Base-by-base conservation (phyloP, 1,284 basidiomycete genomes). In the Boletus mariae region DNA sequence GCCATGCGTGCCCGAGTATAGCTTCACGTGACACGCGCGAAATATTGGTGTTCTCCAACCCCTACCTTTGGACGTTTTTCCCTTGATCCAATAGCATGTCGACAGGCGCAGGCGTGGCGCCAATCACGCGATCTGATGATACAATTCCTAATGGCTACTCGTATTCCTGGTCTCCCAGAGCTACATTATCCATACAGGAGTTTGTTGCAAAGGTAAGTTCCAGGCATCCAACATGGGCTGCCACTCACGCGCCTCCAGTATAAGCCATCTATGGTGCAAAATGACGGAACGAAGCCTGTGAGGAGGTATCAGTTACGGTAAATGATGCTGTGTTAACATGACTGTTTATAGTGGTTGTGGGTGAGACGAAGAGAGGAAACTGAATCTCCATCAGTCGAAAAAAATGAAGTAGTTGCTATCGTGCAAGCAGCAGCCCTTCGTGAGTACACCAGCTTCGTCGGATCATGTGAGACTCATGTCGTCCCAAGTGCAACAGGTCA, bases 251-350 rank as follows among this genome's bases (percentile, higher is more conserved):
- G 0, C 15, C 9, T 12, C 20, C 56, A 87, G 86, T 85, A 80
- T 57, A 85, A 77, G 53, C 85, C 86, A 1, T 87, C 85, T 20
- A 84, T 87, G 84, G 80, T 88, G 7, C 80, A 85, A 57, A 80
- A 88, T 62, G 84, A 88, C 55, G 86, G 85, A 2, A 82, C 75
- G 0, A 88, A 87, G 63, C 85, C 84, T 46, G 85, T 87, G 53
- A 66, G 80, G 35, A 38, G 23, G 26, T 28, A 38, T 52, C 6
- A 0, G 29, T 15, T 44, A 20, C 8, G 44, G 28, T 12, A 4
- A 42, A 42, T 2, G n/a, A 20, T 11, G 29, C 2, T n/a, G 7
- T 7, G 15, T 43, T 59, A 8, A 65, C 20, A 1, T 2, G 15
- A 11, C 9, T 11, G 13, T 37, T 37, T 57, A 87, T 20, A 20